Conservation (phyloP, 129 eudicot species). For the Lonicera japonica region DNA sequence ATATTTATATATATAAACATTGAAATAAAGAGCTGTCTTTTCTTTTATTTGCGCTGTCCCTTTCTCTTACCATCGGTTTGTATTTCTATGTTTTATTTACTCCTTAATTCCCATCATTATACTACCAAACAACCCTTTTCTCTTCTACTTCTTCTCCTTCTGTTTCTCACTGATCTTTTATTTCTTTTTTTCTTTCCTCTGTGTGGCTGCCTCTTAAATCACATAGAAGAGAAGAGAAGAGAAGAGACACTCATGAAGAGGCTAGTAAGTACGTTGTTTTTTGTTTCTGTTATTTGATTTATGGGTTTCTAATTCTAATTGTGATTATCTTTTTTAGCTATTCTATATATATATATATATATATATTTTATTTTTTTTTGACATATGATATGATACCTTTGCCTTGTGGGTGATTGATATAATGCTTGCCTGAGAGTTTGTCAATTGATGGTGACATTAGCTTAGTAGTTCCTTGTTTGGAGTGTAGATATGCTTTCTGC, state of each 20-base stretch:
- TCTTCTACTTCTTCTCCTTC: constrained; percentile 14
- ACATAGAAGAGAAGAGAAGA: neutral
- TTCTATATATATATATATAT: too few relatives aligned
- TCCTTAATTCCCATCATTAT: constrained; percentile 52
- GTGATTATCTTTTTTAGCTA: constrained; percentile 6
- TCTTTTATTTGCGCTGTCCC: constrained; percentile 57
- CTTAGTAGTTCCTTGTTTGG: neutral
- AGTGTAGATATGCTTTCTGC: neutral
- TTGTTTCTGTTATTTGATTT: too few relatives aligned
- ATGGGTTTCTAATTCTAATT: constrained; percentile 4
- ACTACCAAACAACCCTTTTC: constrained; percentile 24
- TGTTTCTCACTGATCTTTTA: neutral
- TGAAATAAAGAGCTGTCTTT: constrained; percentile 47
- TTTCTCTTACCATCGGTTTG: constrained; percentile 70
- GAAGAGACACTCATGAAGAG: constrained; percentile 55
- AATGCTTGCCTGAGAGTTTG: neutral
- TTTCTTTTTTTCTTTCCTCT: neutral
- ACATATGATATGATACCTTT: constrained; percentile 4
- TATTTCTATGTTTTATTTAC: constrained; percentile 24
- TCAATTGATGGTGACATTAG: neutral
- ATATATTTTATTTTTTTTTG: too few relatives aligned
- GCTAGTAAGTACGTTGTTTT: constrained; percentile 92
- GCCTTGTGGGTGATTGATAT: constrained; percentile 5
- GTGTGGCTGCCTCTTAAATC: neutral
- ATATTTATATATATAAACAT: neutral